These are phyloP conservation scores for Kregervanrija delftensis DNA, from an alignment of 805 yeast genomes.

Conservation along the genomic window DNA sequence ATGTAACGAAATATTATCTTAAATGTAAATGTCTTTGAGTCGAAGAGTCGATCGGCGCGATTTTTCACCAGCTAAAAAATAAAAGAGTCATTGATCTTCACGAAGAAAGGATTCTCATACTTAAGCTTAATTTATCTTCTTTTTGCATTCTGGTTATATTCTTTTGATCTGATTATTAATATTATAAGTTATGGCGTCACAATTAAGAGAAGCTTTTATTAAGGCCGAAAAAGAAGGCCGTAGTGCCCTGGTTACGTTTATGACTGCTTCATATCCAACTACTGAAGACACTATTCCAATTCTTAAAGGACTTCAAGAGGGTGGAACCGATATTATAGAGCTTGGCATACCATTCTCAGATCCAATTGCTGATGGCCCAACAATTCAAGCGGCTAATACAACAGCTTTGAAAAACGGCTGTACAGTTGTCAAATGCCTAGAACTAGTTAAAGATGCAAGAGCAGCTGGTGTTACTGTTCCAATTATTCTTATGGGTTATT, in stretches of 20 bases:
- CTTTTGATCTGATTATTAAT: no score
- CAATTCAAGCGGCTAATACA: conserved; percentile 84
- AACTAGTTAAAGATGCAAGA: conserved; percentile 71
- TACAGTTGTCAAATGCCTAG: conserved; percentile 61
- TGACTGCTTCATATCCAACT: conserved; percentile 93
- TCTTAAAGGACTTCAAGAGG: conserved; percentile 81
- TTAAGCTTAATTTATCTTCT: no score
- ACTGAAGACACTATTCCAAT: conserved; percentile 83
- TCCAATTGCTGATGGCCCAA: conserved; percentile 98
- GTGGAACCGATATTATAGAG: conserved; percentile 94
- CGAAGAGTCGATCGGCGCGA: no score
- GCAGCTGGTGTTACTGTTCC: conserved; percentile 81
- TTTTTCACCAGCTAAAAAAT: no score
- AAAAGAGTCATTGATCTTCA: no score
- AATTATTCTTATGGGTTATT: conserved; percentile 93
- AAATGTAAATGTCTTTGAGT: no score
- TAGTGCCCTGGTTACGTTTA: conserved; percentile 82
- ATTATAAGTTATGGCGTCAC: conserved; percentile 20
- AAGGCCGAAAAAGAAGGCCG: conserved; percentile 42
- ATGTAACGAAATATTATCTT: no score
- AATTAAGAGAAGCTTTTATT: conserved; percentile 28
- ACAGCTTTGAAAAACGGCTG: conserved; percentile 81
- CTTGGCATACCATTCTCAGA: conserved; percentile 95
- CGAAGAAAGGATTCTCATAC: no score
- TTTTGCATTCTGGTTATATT: no score